phyloP scores from a whole-genome alignment of 1,284 basidiomycete genomes.

The Ceratobasidium sp. region DNA sequence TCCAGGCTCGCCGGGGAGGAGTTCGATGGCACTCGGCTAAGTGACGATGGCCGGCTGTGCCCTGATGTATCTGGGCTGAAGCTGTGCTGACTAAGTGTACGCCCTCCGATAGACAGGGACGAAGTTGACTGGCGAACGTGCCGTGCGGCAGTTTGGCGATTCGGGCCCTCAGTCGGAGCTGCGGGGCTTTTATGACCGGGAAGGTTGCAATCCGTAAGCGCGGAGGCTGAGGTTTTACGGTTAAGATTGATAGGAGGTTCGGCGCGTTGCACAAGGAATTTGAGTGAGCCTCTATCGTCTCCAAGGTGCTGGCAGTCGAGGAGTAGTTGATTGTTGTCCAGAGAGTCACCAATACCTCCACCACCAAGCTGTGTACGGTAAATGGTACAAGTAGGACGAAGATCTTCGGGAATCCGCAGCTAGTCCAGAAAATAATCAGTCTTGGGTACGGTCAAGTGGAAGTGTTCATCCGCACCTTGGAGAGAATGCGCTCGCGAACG shows the following conservation, averaged over 20 bases:
- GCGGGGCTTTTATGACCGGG: constrained; percentile 10
- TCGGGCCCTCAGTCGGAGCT: background rate
- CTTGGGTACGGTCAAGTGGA: background rate
- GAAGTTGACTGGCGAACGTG: constrained; percentile 1
- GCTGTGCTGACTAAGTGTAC: background rate
- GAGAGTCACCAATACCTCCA: constrained; percentile 76
- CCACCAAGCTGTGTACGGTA: constrained; percentile 87
- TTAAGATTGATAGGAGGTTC: background rate
- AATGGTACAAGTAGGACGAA: constrained; percentile 80
- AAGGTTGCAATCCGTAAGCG: constrained; percentile 5
- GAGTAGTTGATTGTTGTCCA: constrained; percentile 77
- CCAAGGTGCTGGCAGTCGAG: constrained; percentile 79
- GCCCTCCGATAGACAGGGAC: background rate
- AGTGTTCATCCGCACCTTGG: constrained; percentile 69
- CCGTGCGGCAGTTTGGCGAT: constrained; percentile 17
- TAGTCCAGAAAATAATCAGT: constrained; percentile 56
- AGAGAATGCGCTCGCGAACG: constrained; percentile 88
- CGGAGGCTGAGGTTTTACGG: constrained; percentile 3
- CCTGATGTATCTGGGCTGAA: constrained; percentile 12
- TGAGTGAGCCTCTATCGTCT: constrained; percentile 81
- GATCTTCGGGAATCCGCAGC: constrained; percentile 88
- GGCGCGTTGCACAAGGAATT: constrained; percentile 76
- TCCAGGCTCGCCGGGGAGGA: background rate
- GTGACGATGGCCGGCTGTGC: background rate
- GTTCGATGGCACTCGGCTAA: background rate